Base-by-base conservation (phyloP, 1,284 basidiomycete genomes). In the Cronartium quercuum region DNA sequence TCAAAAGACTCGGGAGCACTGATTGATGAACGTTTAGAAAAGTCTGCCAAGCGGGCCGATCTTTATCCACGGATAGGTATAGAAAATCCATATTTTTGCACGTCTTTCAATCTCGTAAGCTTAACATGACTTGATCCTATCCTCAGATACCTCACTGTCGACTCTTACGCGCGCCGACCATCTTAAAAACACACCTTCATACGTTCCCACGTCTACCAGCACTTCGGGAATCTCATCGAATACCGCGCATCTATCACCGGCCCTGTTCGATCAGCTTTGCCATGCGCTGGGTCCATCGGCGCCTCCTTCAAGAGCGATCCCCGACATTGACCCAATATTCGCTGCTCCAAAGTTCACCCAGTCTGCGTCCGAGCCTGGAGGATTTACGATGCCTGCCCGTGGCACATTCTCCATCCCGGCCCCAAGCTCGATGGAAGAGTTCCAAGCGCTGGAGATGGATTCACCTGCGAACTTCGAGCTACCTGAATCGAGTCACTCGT, bases 371-470 rank as follows among this genome's bases (percentile, higher is more conserved):
- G 51, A 55, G 29, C 51, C 64, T 2, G 64, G 44, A 24, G 51
- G 57, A 10, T 74, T 44, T 40, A 66, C 51, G 18, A 74, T 74
- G 64, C 70, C 70, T 47, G 51, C 55, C 1, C 70, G 62, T 4
- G 70, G 70, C 10, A 74, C 63, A 29, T 74, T 74, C 29, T 74
- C 70, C 6, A 74, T 74, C 35, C 70, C 62, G 9, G 70, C 70
- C 34, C 70, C 70, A 13, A 38, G 61, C 34, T 66, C 64, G n/a
- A 12, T 62, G 5, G 62, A 66, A 3, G 37, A 66, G 18, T 40
- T 74, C 10, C 35, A 40, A 15, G 34, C 64, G 37, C 64, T 66
- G 12, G 63, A 66, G 29, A 41, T 35, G 44, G 4, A 51, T 7
- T 29, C 64, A 24, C 60, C 55, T 15, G 18, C 47, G 35, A 29